Evolutionary conservation across 2,329 filamentous ascomycete genomes (phyloP).

Genomic region (Huntiella moniliformis): DNA sequence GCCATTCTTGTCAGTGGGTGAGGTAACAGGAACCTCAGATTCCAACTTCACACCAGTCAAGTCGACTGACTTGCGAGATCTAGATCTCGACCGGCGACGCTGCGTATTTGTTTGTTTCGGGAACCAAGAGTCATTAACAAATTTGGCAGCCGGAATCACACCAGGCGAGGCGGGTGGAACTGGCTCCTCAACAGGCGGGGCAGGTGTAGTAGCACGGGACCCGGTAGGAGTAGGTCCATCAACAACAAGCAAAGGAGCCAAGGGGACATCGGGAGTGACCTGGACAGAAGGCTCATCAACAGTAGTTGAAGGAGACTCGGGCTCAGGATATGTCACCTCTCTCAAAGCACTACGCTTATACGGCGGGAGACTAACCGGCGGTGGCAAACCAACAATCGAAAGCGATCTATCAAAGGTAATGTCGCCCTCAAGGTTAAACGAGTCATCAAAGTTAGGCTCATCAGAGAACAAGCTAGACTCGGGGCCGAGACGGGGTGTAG

Average conservation of each 20-base stretch:
- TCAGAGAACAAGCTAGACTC: constrained; percentile 9
- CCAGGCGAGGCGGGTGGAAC: background rate
- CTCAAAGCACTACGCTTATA: background rate
- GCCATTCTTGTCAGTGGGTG: constrained; percentile 5
- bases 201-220: constrained; percentile 8
- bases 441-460: constrained; percentile 10
- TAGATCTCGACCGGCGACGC: constrained; percentile 2
- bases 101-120: constrained; percentile 6
- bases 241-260: constrained; percentile 7
- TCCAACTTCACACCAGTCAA: background rate
- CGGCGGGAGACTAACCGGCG: background rate
- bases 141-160: constrained; percentile 2
- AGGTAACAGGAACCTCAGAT: background rate
- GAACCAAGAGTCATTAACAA: constrained; percentile 9
- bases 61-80: constrained; percentile 5
- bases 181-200: background rate
- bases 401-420: constrained; percentile 7
- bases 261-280: background rate
- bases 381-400: constrained; percentile 12
- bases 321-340: background rate
- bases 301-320: background rate
- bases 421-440: constrained; percentile 3
- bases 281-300: background rate
- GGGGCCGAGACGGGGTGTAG: constrained; percentile 10
- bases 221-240: constrained; percentile 10